phyloP scores from a whole-genome alignment of 495 filamentous ascomycete genomes.

The Achaetomiella virescens region DNA sequence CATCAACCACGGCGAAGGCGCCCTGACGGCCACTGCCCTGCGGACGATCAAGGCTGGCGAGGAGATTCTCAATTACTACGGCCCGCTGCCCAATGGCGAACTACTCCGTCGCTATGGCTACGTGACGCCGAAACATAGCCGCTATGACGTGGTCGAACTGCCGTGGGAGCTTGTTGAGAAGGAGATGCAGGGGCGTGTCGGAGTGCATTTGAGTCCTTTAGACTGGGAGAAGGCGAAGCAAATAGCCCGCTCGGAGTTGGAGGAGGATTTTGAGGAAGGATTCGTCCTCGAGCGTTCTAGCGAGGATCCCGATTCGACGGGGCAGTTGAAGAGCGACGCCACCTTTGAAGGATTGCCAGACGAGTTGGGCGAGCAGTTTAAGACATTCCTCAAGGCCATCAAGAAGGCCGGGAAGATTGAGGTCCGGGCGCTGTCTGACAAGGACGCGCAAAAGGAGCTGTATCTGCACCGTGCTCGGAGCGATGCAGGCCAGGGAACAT shows the following conservation, averaged over 20 bases:
- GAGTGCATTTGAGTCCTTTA: slow-evolving; percentile 25
- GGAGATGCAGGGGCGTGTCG: slow-evolving; percentile 36
- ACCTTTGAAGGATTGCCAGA: slow-evolving; percentile 31
- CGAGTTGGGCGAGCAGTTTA: slow-evolving; percentile 35
- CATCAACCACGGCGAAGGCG: slow-evolving; percentile 62
- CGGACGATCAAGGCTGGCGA: slow-evolving; percentile 61
- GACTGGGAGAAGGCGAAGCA: slow-evolving; percentile 34
- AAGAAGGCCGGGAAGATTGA: slow-evolving; percentile 29
- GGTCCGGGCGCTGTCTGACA: slow-evolving; percentile 32
- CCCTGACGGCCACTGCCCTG: slow-evolving; percentile 60
- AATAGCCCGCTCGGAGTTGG: slow-evolving; percentile 17
- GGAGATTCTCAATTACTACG: slow-evolving; percentile 90
- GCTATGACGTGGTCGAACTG: slow-evolving; percentile 79
- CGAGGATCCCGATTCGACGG: slow-evolving; percentile 34
- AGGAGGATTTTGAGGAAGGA: slow-evolving; percentile 38
- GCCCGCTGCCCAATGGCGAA: slow-evolving; percentile 73
- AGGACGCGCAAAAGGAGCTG: slow-evolving; percentile 34
- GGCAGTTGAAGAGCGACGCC: slow-evolving; percentile 25
- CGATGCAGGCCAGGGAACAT: slow-evolving; percentile 37
- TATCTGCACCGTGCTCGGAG: slow-evolving; percentile 33
- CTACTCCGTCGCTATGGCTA: slow-evolving; percentile 86
- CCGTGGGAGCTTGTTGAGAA: slow-evolving; percentile 49
- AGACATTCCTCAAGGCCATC: slow-evolving; percentile 35
- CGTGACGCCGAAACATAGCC: slow-evolving; percentile 66
- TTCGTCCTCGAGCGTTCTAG: slow-evolving; percentile 41